Conservation (phyloP, 2,329 filamentous ascomycete species). For the Aureobasidium sp. region DNA sequence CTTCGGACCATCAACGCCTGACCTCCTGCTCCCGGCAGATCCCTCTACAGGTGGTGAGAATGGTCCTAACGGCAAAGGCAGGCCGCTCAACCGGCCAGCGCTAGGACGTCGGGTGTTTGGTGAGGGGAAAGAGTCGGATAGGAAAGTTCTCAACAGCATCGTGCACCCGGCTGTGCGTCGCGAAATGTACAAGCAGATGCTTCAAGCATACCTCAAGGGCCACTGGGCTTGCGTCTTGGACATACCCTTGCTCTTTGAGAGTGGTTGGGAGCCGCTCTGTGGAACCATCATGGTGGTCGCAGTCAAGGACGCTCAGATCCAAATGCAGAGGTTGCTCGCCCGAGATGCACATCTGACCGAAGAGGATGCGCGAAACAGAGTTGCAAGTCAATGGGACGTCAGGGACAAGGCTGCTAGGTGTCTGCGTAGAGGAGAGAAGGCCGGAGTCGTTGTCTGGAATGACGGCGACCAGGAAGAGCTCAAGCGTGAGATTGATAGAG, state of each 20-base stretch:
- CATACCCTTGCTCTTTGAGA: conserved; percentile 87
- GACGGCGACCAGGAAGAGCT: conserved; percentile 68
- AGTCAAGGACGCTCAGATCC: conserved; percentile 69
- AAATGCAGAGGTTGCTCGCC: conserved; percentile 70
- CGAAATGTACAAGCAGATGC: conserved; percentile 70
- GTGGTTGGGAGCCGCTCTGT: conserved; percentile 75
- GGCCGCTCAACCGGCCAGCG: conserved; percentile 77
- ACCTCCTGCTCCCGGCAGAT: conserved; percentile 64
- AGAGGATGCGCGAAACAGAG: conserved; percentile 84
- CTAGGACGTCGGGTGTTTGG: conserved; percentile 85
- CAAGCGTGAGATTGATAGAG: conserved; percentile 56
- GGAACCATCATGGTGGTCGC: conserved; percentile 82
- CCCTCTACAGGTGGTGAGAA: conserved; percentile 37
- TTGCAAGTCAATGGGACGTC: conserved; percentile 81
- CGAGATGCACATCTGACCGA: conserved; percentile 70
- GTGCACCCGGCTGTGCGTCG: conserved; percentile 83
- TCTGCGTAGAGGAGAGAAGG: conserved; percentile 53
- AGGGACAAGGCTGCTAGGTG: conserved; percentile 73
- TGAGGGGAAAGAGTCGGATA: conserved; percentile 63
- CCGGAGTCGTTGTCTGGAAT: conserved; percentile 85
- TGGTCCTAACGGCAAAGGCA: conserved; percentile 55
- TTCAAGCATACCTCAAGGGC: conserved; percentile 66
- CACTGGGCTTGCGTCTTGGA: conserved; percentile 88
- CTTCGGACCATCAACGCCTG: conserved; percentile 76
- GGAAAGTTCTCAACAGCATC: conserved; percentile 75